Base-by-base conservation (phyloP, 2,329 filamentous ascomycete species). In the Pezicula rhizophila region DNA sequence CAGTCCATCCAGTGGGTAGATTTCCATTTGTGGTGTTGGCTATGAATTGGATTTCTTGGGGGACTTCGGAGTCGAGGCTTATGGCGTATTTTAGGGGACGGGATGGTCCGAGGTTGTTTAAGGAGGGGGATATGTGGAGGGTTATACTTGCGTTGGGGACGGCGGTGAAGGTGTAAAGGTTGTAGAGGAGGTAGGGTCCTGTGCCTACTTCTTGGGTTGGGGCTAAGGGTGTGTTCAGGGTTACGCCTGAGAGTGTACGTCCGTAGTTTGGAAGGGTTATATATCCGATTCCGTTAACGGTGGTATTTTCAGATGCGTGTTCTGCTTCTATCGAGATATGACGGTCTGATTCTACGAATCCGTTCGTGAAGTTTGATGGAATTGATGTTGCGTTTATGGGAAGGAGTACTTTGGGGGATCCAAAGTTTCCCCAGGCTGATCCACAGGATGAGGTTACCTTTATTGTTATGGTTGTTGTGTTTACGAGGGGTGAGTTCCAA, bases 291-390 rank as follows among this genome's bases (percentile, higher is more conserved):
- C 59, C 57, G 1, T 60, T 52, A 53, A 47, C 68, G 48, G 52
- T 74, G 62, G 57, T 69, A 61, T 62, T 77, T 66, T 63, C 73
- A 2, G 63, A 62, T 18, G 60, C 76, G 53, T 81, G 72, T 1
- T 72, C 68, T 0, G 72, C 78, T 51, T 80, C 74, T 42, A 82
- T 79, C 11, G 78, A 66, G 18, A 82, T 67, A 46, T 75, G 68
- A n/a, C 70, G 68, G 56, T 85, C 80, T 0, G 76, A 76, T 64
- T 87, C 83, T 41, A 85, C 71, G 52, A 83, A 85, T 3, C 82
- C 83, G 26, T 66, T 50, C 7, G 66, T 70, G 63, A 84, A 85
- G 47, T 68, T 70, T 2, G 66, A 59, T 0, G 81, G 75, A 1
- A 78, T 60, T 1, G 63, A 60, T 5, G 73, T 72, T 41, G 75